A percentile compares a stretch with the other conserved stretches of the same genome.
Conservation (phyloP, 1,284 basidiomycete genomes). For the Cerioporus squamosus region DNA sequence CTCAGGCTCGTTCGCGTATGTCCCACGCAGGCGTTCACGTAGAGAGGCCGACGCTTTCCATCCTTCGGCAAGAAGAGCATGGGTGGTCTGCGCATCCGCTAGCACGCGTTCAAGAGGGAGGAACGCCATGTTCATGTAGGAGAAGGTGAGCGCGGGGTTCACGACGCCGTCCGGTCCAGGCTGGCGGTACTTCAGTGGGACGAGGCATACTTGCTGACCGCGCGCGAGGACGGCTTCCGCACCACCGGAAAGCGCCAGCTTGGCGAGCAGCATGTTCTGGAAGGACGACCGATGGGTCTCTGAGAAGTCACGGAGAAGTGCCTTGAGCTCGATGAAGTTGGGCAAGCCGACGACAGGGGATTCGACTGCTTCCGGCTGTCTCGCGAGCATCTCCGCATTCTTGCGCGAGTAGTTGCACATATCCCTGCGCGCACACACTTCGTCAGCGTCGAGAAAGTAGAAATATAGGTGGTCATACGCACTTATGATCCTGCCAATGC, state of each 20-base stretch:
- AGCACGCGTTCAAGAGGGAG: conserved; percentile 10
- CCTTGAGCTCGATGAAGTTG: conserved; percentile 4
- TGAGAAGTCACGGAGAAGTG: conserved; percentile 8
- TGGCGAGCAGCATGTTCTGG: conserved; percentile 4
- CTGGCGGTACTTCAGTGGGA: conserved; percentile 3
- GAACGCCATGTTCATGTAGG: neutral
- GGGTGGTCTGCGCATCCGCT: neutral
- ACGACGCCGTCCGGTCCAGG: neutral
- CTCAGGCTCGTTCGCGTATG: neutral
- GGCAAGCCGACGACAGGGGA: neutral
- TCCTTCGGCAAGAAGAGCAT: neutral
- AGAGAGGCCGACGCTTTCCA: conserved; percentile 4
- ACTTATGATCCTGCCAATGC: conserved; percentile 9
- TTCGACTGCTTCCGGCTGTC: neutral
- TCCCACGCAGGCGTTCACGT: neutral
- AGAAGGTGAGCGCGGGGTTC: conserved; percentile 6
- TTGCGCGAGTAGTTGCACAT: conserved; percentile 7
- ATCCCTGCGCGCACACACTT: neutral
- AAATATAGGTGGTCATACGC: neutral
- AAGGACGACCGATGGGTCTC: conserved; percentile 6
- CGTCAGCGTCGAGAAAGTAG: neutral
- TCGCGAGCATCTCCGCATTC: neutral
- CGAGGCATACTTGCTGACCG: conserved; percentile 1
- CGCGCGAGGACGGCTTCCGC: neutral
- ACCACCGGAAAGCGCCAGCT: neutral